A percentile compares a stretch with the other conserved stretches of the same genome.
Evolutionary conservation across 2,329 filamentous ascomycete genomes (phyloP).

Genomic region (Talaromyces sp.): DNA sequence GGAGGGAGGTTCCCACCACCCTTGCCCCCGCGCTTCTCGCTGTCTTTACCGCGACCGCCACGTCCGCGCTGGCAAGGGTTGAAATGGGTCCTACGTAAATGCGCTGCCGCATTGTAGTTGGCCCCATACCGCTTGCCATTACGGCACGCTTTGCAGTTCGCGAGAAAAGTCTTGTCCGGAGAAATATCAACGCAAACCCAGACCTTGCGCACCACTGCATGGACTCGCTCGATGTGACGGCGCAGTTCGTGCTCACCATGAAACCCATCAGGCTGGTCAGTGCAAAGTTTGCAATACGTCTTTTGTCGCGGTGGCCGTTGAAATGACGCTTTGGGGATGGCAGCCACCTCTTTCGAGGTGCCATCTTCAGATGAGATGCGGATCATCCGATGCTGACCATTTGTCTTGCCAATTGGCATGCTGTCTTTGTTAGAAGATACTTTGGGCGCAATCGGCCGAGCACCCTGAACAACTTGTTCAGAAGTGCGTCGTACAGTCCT

Average conservation of each 20-base stretch:
- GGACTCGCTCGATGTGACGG: constrained; percentile 63
- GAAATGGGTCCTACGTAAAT: constrained; percentile 84
- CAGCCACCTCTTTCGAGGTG: constrained; percentile 51
- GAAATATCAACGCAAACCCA: constrained; percentile 60
- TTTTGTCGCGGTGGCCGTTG: constrained; percentile 57
- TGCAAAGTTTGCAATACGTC: constrained; percentile 65
- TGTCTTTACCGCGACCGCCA: constrained; percentile 54
- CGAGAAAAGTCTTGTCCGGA: constrained; percentile 60
- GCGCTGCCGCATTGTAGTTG: constrained; percentile 92
- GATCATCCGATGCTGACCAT: constrained; percentile 42
- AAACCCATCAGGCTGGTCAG: constrained; percentile 70
- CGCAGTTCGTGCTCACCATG: constrained; percentile 79
- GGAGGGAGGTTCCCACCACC: constrained; percentile 58
- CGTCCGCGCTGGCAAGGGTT: constrained; percentile 56
- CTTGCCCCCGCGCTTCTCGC: constrained; percentile 57
- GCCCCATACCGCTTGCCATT: constrained; percentile 75
- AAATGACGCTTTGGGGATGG: constrained; percentile 52
- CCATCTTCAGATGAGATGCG: constrained; percentile 49
- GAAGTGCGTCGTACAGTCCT: constrained; percentile 43
- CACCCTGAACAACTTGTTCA: constrained; percentile 44
- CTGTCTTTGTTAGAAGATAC: constrained; percentile 25
- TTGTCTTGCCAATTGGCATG: constrained; percentile 22
- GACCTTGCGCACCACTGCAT: constrained; percentile 55
- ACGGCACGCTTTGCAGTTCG: constrained; percentile 77
- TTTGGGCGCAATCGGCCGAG: constrained; percentile 49